Percentiles rank a stretch among this genome's conserved stretches.
phyloP scores from a whole-genome alignment of 140 eudicot species.

The Senecio squalidus region DNA sequence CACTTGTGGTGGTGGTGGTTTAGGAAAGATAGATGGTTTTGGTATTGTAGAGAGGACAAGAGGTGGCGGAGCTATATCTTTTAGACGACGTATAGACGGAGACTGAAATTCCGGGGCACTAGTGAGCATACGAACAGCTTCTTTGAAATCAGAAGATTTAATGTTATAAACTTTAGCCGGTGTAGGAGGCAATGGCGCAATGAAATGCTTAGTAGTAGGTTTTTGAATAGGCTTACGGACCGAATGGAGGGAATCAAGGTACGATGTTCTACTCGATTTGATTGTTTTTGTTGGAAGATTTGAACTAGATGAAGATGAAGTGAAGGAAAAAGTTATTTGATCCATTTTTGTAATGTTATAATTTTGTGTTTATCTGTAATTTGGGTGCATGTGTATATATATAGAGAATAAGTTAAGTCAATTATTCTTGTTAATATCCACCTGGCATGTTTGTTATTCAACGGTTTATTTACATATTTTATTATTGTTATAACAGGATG shows the following conservation, averaged over 20 bases:
- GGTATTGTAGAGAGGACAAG: conserved; percentile 19
- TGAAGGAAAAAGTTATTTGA: conserved; percentile 12
- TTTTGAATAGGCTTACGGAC: conserved; percentile 33
- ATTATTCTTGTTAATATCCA: conserved; percentile 2
- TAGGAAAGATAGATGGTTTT: conserved; percentile 11
- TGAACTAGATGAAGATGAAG: conserved; percentile 19
- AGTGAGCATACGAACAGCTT: conserved; percentile 58
- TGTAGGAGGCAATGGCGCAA: conserved; percentile 53
- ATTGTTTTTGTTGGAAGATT: conserved; percentile 6
- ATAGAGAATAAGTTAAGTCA: conserved; percentile 15
- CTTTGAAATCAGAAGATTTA: conserved; percentile 36
- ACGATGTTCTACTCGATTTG: conserved; percentile 13
- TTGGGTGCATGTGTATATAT: background rate
- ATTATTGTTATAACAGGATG: background rate
- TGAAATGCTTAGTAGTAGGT: conserved; percentile 33
- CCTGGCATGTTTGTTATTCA: conserved; percentile 4
- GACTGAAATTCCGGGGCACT: conserved; percentile 32
- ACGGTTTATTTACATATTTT: background rate
- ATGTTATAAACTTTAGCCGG: conserved; percentile 51
- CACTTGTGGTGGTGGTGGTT: conserved; percentile 9
- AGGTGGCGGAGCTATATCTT: conserved; percentile 55
- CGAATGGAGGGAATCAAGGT: conserved; percentile 32
- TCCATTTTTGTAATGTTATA: conserved; percentile 7
- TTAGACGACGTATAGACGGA: conserved; percentile 28
- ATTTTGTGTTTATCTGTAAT: background rate